phyloP scores from a whole-genome alignment of 768 basidiomycete species.

The Cystofilobasidium macerans region DNA sequence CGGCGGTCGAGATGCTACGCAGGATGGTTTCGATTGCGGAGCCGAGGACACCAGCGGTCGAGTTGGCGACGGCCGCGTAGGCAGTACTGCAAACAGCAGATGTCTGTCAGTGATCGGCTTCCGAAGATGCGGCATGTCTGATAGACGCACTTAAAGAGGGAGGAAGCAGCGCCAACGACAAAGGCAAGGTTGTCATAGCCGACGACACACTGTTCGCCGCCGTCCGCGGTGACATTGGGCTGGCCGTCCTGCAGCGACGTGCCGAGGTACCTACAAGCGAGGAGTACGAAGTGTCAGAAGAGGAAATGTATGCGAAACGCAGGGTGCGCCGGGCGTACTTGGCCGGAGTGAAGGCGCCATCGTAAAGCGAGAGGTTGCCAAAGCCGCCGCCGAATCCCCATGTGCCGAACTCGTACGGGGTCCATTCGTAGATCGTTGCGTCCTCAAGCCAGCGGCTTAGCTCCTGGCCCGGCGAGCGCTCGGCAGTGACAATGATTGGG shows the following conservation, averaged over 20 bases:
- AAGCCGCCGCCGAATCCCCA: conserved; percentile 31
- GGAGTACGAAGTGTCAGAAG: neutral
- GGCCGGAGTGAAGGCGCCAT: conserved; percentile 50
- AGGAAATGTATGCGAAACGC: neutral
- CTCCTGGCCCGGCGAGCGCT: conserved; percentile 28
- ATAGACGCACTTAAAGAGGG: conserved; percentile 28
- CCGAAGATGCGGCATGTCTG: too few species aligned
- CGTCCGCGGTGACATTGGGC: conserved; percentile 41
- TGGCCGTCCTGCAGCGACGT: conserved; percentile 52
- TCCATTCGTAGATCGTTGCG: conserved; percentile 36
- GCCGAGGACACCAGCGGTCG: conserved; percentile 30
- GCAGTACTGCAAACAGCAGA: conserved; percentile 27
- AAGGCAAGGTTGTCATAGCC: conserved; percentile 56
- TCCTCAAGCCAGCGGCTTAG: conserved; percentile 32
- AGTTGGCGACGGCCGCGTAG: conserved; percentile 25
- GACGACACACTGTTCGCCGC: conserved; percentile 48
- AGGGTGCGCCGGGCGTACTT: neutral
- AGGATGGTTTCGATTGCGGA: conserved; percentile 32
- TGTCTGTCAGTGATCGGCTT: too few species aligned
- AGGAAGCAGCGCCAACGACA: neutral
- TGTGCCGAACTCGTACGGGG: conserved; percentile 35
- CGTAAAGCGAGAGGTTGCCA: conserved; percentile 38
- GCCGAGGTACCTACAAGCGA: conserved; percentile 42
- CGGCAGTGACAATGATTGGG: conserved; percentile 38
- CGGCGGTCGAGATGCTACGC: conserved; percentile 28